Base-by-base conservation (phyloP, 768 basidiomycete species). In the Leccinum pellstonianum region DNA sequence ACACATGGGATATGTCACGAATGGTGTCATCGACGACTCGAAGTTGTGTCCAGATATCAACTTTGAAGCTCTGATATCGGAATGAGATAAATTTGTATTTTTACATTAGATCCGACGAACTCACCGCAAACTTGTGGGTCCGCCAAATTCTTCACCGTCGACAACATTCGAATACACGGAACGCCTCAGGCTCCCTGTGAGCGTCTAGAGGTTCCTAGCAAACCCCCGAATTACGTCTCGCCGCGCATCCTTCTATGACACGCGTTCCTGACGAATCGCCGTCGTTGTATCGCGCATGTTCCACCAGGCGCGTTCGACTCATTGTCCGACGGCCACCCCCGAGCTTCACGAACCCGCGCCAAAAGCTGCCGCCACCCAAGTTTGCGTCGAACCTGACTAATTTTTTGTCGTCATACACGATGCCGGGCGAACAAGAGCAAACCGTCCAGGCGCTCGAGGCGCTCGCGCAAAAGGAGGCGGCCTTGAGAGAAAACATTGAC, bases 241-340 rank as follows among this genome's bases (percentile, higher is more conserved):
- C 25, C 7, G 27, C 41, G 8, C 56, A 52, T 31, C 47, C 59
- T 27, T 33, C 49, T 8, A 49, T 41, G 23, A 46, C 47, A n/a
- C 57, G 47, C 2, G 23, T 31, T 25, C 52, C n/a, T 1, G 52
- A 35, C 19, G 56, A 59, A 21, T 29, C 43, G 0, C 59, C 57
- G 1, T 56, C 55, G 3, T n/a, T 68, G 9, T 55, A 67, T 3
- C 65, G 59, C 27, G 61, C 61, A 21, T 60, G 69, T 0, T 68
- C 68, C 31, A 79, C 90, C 58, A 86, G 82, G 68, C 84, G 90
- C 55, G 78, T 91, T 52, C 83, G 72, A 5, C 77, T 89, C 58
- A 80, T 90, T 51, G 87, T 93, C 14, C 82, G 87, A 41, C 77
- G 77, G 12, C 90, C 90, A 7, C 80, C 81, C 1, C 84, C 84